Percentiles rank a stretch among this genome's conserved stretches.
Evolutionary conservation across 2,329 filamentous ascomycete genomes (phyloP).

Genomic region (Hansfordia pulvinata): DNA sequence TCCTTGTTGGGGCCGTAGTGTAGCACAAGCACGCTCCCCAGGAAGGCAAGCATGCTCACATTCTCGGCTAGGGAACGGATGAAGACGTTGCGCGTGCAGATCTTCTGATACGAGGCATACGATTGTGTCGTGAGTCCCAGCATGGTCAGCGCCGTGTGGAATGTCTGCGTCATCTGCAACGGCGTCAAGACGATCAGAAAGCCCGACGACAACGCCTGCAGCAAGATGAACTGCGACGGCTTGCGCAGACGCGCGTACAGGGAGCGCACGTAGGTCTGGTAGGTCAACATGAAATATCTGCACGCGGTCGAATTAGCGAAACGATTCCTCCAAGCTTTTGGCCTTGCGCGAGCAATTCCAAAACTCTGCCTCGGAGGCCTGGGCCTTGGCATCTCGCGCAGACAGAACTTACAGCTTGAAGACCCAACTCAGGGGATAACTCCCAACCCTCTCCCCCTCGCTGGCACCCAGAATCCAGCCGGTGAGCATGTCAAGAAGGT

Average conservation of each 20-base stretch:
- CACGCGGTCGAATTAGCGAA: slow-evolving; percentile 4
- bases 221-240: slow-evolving; percentile 49
- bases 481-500: slow-evolving; percentile 48
- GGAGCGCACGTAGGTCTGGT: slow-evolving; percentile 58
- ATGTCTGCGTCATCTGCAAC: slow-evolving; percentile 45
- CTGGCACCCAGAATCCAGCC: slow-evolving; percentile 54
- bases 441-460: slow-evolving; percentile 53
- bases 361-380: background rate
- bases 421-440: slow-evolving; percentile 57
- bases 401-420: slow-evolving; percentile 46
- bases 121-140: slow-evolving; percentile 43
- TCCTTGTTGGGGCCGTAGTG: slow-evolving; percentile 55
- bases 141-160: slow-evolving; percentile 40
- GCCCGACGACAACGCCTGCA: slow-evolving; percentile 50
- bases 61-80: slow-evolving; percentile 55
- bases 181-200: slow-evolving; percentile 50
- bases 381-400: background rate
- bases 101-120: slow-evolving; percentile 51
- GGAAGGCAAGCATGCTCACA: slow-evolving; percentile 53
- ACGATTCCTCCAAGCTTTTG: no score
- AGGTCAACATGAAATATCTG: slow-evolving; percentile 55
- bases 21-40: slow-evolving; percentile 50
- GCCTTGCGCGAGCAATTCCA: background rate
- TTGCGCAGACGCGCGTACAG: slow-evolving; percentile 55
- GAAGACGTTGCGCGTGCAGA: slow-evolving; percentile 52